These are phyloP conservation scores for Aspergillus affinis DNA, from an alignment of 495 filamentous ascomycete genomes.

Conservation along the genomic window DNA sequence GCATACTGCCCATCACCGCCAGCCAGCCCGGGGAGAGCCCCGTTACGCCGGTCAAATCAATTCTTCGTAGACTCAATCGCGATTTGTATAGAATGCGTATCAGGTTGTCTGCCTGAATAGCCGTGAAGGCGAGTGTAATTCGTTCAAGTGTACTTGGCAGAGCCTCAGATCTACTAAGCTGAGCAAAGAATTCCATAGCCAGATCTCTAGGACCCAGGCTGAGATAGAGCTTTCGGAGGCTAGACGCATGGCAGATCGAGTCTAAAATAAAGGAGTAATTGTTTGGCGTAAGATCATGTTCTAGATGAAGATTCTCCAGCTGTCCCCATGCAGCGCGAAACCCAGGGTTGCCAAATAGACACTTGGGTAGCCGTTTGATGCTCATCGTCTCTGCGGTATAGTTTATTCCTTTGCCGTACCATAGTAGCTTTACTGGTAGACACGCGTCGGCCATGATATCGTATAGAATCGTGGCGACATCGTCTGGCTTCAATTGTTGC, in stretches of 20 bases:
- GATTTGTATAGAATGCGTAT: conserved; percentile 4
- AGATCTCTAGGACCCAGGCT: conserved; percentile 5
- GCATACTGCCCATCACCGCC: not conserved
- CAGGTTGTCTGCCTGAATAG: conserved; percentile 1
- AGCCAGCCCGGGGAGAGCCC: not conserved
- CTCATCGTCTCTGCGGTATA: conserved; percentile 9
- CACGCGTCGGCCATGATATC: conserved; percentile 9
- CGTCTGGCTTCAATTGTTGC: conserved; percentile 9
- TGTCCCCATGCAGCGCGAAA: conserved; percentile 7
- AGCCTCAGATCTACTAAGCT: not conserved
- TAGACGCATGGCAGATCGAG: conserved; percentile 4
- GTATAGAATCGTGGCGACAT: conserved; percentile 7
- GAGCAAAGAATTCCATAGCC: conserved; percentile 9
- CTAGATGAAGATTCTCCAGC: conserved; percentile 13
- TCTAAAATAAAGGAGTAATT: conserved; percentile 15
- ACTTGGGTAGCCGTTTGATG: conserved; percentile 11
- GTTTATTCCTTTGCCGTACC: conserved; percentile 14
- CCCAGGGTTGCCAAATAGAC: conserved; percentile 4
- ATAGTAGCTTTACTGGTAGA: conserved; percentile 11
- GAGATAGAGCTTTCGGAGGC: conserved; percentile 15
- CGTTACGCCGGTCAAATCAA: conserved; percentile 2
- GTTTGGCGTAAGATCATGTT: conserved; percentile 10
- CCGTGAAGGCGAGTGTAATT: conserved; percentile 1
- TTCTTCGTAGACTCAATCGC: not conserved
- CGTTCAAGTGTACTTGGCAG: not conserved